Evolutionary conservation across 176 grass and related monocot genomes (phyloP), one percentile per base, ranked within the genome.

Genomic region (Carex parvula): DNA sequence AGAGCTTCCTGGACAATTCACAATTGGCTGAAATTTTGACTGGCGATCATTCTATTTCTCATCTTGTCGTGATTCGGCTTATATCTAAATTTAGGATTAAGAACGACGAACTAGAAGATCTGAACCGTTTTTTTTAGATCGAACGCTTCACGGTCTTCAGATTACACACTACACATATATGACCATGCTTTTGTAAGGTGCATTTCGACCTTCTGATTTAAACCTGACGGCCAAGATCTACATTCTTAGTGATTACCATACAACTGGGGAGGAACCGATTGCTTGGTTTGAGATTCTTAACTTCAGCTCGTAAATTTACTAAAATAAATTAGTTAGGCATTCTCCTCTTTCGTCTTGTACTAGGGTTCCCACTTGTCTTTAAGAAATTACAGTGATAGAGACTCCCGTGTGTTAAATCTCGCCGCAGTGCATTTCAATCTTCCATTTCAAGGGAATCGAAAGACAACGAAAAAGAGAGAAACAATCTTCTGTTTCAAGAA

Each of bases 401-500:
- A 13, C 3, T 7, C 18, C 14, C 2, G 64, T 68, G 42, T 46
- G 9, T 50, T 50, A 4, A 73, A 50, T 52, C 46, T 75, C 18
- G 24, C 21, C n/a, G 4, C 4, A 50, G 70, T 10, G 10, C 70
- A 75, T 50, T 74, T 5, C 70, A 70, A 70, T n/a, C 67, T 20
- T 20, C 67, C 16, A 17, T 70, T 72, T 7, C 18, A 48, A 72
- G 41, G 17, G 39, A 72, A 48, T 48, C 42, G 1, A 21, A 52
- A 50, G 69, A 20, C 48, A 72, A 46, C 15, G 5, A 24, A 52
- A 24, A n/a, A 50, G 42, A 21, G 57, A 17, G 30, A 39, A 39
- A 89, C 67, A 57, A 84, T 53, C 35, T 39, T 81, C 84, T 15
- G 15, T 76, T 79, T 79, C 18, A 73, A 35, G 65, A 56, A 41